Evolutionary conservation across 768 basidiomycete genomes (phyloP).

Genomic region (Myochromella boudieri): DNA sequence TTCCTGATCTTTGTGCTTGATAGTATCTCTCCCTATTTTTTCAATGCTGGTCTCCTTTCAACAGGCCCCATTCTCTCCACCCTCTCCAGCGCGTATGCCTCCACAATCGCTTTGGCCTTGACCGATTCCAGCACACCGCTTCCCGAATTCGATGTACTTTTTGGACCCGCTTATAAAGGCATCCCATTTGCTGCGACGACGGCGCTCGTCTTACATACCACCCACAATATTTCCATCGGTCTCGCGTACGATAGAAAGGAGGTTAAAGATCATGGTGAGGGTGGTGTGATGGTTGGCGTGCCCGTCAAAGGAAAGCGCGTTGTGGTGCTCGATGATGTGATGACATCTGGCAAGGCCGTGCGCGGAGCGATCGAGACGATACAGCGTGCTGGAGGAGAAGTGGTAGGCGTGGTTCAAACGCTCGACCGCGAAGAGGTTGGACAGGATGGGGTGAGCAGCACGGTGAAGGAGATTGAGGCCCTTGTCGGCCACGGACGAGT

Average conservation of each 20-base stretch:
- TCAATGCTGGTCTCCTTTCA: slow-evolving; percentile 90
- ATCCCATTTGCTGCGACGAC: slow-evolving; percentile 91
- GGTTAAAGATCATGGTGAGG: slow-evolving; percentile 94
- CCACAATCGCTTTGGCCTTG: slow-evolving; percentile 64
- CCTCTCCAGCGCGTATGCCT: slow-evolving; percentile 80
- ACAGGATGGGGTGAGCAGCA: slow-evolving; percentile 62
- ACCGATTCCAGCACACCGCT: slow-evolving; percentile 26
- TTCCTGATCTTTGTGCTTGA: background rate
- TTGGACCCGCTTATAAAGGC: slow-evolving; percentile 97
- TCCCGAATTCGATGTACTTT: slow-evolving; percentile 75
- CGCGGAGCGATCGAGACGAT: slow-evolving; percentile 81
- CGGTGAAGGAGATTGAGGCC: slow-evolving; percentile 79
- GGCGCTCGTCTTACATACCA: slow-evolving; percentile 68
- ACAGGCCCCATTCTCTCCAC: slow-evolving; percentile 78
- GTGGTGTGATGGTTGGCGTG: slow-evolving; percentile 87
- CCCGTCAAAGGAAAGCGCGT: slow-evolving; percentile 79
- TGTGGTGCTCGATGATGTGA: slow-evolving; percentile 93
- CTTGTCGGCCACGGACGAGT: slow-evolving; percentile 74
- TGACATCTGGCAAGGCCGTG: slow-evolving; percentile 90
- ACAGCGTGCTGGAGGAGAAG: slow-evolving; percentile 63
- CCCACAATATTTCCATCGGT: slow-evolving; percentile 62
- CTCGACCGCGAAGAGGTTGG: slow-evolving; percentile 89
- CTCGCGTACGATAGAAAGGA: slow-evolving; percentile 96
- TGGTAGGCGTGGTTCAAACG: slow-evolving; percentile 86
- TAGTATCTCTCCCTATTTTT: slow-evolving; percentile 93